Percentiles rank a stretch among this genome's conserved stretches.
Evolutionary conservation across 148 eudicot species (phyloP).

Genomic region (Rhododendron kiyosumense): DNA sequence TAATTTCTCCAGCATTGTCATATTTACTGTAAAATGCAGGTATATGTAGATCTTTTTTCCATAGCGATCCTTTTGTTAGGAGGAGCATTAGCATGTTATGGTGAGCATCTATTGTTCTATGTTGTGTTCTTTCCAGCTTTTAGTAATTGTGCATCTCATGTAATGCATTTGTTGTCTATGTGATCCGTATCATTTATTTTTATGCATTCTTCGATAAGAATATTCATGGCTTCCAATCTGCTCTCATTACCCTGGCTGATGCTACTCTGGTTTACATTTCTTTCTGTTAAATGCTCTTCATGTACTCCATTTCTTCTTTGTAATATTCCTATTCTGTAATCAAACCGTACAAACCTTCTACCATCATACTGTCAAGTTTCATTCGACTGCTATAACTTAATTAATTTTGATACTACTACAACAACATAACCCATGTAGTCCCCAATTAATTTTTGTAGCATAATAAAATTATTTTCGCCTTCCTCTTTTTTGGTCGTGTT

Average conservation of each 20-base stretch:
- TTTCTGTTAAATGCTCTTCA: background rate
- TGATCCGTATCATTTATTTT: background rate
- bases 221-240: background rate
- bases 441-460: background rate
- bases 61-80: constrained; percentile 59
- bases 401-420: background rate
- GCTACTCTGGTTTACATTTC: background rate
- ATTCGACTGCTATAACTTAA: background rate
- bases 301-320: background rate
- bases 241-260: background rate
- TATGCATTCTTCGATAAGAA: background rate
- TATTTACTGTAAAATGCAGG: constrained; percentile 47
- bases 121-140: background rate
- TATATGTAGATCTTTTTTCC: constrained; percentile 68
- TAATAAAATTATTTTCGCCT: background rate
- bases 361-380: background rate
- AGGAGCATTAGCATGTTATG: constrained; percentile 87
- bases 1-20: constrained; percentile 2
- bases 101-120: constrained; percentile 39
- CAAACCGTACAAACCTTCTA: background rate
- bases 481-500: background rate
- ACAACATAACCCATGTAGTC: no score
- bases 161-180: background rate
- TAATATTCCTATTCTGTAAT: background rate
- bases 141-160: background rate